A percentile compares a stretch with the other conserved stretches of the same genome.
These are phyloP conservation scores for Asterella californica DNA, from an alignment of 225 moss, liverwort and hornwort genomes.

Conservation along the genomic window DNA sequence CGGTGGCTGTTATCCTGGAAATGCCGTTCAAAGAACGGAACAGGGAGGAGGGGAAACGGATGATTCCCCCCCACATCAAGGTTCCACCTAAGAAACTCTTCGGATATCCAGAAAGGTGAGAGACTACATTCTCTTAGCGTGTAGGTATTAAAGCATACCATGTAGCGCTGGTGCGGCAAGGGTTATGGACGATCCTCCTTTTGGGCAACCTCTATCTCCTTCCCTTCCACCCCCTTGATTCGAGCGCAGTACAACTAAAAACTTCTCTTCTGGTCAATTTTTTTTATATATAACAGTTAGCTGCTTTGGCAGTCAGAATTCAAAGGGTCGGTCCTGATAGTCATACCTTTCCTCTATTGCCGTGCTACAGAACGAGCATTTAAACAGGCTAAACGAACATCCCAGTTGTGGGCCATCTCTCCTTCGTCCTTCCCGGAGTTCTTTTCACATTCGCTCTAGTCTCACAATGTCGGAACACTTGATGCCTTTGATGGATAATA, in stretches of 20 bases:
- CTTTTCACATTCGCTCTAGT: too few relatives aligned
- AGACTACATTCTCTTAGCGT: too few relatives aligned
- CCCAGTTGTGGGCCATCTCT: too few relatives aligned
- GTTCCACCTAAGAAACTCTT: conserved; percentile 74
- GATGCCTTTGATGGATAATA: too few relatives aligned
- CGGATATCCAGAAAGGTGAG: conserved; percentile 75
- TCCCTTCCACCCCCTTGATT: not conserved
- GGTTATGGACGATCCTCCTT: not conserved
- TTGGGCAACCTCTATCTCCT: not conserved
- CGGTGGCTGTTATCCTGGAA: conserved; percentile 5
- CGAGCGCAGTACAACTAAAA: not conserved
- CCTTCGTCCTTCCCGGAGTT: too few relatives aligned
- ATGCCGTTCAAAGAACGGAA: conserved; percentile 44
- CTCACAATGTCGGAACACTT: too few relatives aligned
- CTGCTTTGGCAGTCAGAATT: not conserved
- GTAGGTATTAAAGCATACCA: not conserved
- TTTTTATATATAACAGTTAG: too few relatives aligned
- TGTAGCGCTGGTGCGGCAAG: not conserved
- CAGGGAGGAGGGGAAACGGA: conserved; percentile 37
- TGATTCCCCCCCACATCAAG: conserved; percentile 50
- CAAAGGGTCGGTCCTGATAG: not conserved
- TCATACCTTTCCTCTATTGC: too few relatives aligned
- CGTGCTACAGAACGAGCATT: too few relatives aligned
- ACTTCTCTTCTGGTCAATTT: too few relatives aligned
- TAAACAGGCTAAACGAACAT: too few relatives aligned